Conservation (phyloP, 1,284 basidiomycete genomes). For the Xerocomus amazonicus region DNA sequence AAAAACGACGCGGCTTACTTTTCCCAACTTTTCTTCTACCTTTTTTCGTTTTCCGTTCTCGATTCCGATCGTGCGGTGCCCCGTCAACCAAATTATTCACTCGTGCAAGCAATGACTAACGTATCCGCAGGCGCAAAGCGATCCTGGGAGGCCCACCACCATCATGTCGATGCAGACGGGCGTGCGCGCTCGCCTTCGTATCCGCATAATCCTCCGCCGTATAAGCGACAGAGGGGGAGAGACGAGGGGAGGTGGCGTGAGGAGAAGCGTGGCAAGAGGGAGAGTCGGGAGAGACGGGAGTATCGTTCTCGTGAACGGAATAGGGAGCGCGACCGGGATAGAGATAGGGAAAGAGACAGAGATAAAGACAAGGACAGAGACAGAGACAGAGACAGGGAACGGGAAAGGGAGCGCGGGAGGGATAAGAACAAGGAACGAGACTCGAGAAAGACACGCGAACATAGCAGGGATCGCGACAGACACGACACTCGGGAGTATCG, state of each 20-base stretch:
- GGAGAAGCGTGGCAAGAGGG: conserved; percentile 35
- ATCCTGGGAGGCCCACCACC: conserved; percentile 56
- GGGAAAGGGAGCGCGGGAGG: too few relatives aligned
- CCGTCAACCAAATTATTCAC: conserved; percentile 60
- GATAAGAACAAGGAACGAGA: too few relatives aligned
- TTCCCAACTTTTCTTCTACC: too few relatives aligned
- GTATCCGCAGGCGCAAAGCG: conserved; percentile 79
- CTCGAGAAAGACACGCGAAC: too few relatives aligned
- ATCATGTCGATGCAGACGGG: conserved; percentile 37
- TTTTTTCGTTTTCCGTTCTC: conserved; percentile 7
- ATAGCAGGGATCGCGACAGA: too few relatives aligned
- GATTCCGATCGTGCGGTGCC: conserved; percentile 70
- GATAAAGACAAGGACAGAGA: conserved; percentile 38
- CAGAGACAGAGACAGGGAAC: background rate
- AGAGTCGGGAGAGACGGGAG: conserved; percentile 33
- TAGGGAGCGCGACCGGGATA: conserved; percentile 8
- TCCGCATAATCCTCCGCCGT: conserved; percentile 1
- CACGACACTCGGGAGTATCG: conserved; percentile 18
- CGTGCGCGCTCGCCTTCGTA: conserved; percentile 27
- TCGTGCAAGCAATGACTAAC: conserved; percentile 65
- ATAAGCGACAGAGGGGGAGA: conserved; percentile 50
- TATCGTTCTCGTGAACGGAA: conserved; percentile 31
- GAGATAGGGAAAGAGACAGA: conserved; percentile 32
- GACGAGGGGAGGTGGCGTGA: conserved; percentile 58
- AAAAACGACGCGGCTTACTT: too few relatives aligned